Evolutionary conservation across 1,284 basidiomycete species (phyloP), one percentile per base, ranked within the genome.

Genomic region (Fistulina hepatica): DNA sequence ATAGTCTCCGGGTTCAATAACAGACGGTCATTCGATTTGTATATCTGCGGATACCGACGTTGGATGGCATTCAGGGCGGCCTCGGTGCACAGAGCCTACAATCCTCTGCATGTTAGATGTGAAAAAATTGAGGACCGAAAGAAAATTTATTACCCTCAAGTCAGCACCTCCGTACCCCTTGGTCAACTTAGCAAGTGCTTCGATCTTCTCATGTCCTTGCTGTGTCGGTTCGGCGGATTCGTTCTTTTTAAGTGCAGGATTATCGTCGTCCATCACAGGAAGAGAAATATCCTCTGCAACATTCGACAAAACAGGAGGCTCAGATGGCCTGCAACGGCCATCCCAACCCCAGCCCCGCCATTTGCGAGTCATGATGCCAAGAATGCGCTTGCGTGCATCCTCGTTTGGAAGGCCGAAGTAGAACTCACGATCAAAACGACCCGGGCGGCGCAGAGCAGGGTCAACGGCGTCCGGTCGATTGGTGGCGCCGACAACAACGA

Each of bases 101-200:
- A 27, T 6, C 37, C 32, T 36, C 24, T 22, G 32, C 34, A 41
- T 41, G 2, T 16, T 19, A 39, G 24, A 27, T 33, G 20, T 34
- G 38, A 10, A 37, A 42, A 20, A 36, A 48, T 22, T 25, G 33
- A 41, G 7, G 12, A 21, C 12, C 28, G 17, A 23, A 13, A 39
- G 24, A 25, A 21, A 33, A 23, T 34, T 11, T 68, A 81, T 48
- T 48, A 91, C 91, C 58, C 95, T 67, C 42, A 98, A 57, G 66
- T 99, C 95, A 21, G 95, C 95, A 54, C 95, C 95, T 25, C 91
- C 95, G 56, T 97, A 99, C 0, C 95, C 95, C 59, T 97, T 98
- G 4, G 95, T 98, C 39, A 95, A 61, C 52, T 81, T 81, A 0
- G 93, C 89, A 34, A 98, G 61, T 9, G 83, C 78, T 41, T 60